Evolutionary conservation across 2,329 filamentous ascomycete species (phyloP), one percentile per base, ranked within the genome.

Genomic region (Polytolypa hystricis): DNA sequence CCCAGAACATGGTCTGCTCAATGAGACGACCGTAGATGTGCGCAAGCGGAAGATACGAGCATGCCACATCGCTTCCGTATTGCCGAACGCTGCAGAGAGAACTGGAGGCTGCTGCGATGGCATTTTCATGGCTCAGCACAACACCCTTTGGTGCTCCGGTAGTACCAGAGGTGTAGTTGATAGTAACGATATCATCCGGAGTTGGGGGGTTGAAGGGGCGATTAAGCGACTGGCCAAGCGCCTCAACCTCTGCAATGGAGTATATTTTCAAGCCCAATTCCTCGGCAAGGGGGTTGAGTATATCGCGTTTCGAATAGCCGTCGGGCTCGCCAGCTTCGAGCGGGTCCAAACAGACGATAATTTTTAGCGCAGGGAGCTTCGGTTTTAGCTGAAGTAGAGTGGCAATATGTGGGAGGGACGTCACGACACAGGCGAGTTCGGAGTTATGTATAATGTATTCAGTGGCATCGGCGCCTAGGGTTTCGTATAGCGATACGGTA

Each of bases 361-460:
- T 53, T 70, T 94, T 95, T 44, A 98, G 68, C 5, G 70, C 70
- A 1, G 89, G 87, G 41, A 89, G 65, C 35, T 80, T 73, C n/a
- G 82, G 69, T 47, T 77, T 77, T 47, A 95, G 66, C 66, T 86
- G 87, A 43, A 95, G 69, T 37, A 95, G 72, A 11, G 77, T 74
- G 2, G 85, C 79, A 36, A 95, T 78, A 53, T 94, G 87, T 29
- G 77, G 76, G 30, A 95, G 67, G 18, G 83, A 86, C 40, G 83
- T 79, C 44, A 81, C 77, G 26, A 96, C 76, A 51, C 79, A 84
- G 40, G 70, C 61, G 39, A 96, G 66, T 43, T 79, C 72, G 37
- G 85, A 77, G 58, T 96, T 89, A 61, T 93, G 93, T 65, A 96
- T 81, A 60, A 98, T 95, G 65, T 84, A 96, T 64, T 96, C 86